These are phyloP conservation scores for Aspergillus mulundensis DNA, from an alignment of 495 filamentous ascomycete species.

Conservation along the genomic window DNA sequence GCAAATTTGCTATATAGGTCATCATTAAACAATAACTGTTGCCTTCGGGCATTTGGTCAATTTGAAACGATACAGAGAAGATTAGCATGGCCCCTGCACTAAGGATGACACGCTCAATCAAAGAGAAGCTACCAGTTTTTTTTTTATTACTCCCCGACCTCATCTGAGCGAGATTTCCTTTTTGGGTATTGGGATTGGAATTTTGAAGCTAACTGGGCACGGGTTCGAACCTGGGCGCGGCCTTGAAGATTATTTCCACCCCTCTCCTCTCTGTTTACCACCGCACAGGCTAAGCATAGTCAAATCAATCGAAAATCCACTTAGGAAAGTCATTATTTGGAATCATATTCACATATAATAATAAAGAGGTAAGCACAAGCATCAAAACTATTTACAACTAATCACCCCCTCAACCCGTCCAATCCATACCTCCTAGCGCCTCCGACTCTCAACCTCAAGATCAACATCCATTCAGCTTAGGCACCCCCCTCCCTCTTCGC, in stretches of 20 bases:
- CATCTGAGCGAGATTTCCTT: constrained; percentile 17
- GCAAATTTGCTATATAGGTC: constrained; percentile 21
- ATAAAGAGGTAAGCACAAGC: too few relatives aligned
- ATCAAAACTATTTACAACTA: neutral
- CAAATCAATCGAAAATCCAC: too few relatives aligned
- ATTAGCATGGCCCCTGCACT: constrained; percentile 99
- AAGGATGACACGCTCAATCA: constrained; percentile 99
- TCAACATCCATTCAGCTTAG: constrained; percentile 16
- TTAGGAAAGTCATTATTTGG: too few relatives aligned
- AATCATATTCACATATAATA: too few relatives aligned
- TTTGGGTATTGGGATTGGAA: neutral
- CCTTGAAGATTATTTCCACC: too few relatives aligned
- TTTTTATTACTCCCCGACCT: constrained; percentile 33
- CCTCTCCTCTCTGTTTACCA: too few relatives aligned
- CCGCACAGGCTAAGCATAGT: too few relatives aligned
- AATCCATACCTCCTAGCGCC: too few relatives aligned
- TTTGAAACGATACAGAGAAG: constrained; percentile 84
- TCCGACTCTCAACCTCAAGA: too few relatives aligned
- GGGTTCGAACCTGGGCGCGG: too few relatives aligned
- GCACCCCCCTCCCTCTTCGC: constrained; percentile 73
- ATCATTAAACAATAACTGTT: constrained; percentile 14
- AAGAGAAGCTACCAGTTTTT: constrained; percentile 90
- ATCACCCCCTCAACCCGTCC: too few relatives aligned
- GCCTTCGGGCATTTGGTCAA: constrained; percentile 81
- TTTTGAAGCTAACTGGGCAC: neutral